Conservation (phyloP, 2,329 filamentous ascomycete genomes). For the Hymenotorrendiella dingleyae region DNA sequence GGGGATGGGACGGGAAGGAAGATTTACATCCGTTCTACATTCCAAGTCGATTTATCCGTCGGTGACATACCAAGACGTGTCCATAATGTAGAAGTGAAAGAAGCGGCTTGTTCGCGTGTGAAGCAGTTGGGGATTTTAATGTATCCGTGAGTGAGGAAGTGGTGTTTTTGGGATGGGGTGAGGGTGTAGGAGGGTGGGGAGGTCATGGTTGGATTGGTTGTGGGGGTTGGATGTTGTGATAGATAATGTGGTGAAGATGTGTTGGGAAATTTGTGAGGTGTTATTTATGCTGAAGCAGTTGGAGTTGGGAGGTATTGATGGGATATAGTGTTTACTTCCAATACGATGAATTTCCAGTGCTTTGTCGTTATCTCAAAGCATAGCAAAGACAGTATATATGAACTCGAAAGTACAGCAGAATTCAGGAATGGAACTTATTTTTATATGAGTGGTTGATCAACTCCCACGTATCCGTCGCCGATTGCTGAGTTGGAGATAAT, state of each 20-base stretch:
- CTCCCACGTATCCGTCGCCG: too few relatives aligned
- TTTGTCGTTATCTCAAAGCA: too few relatives aligned
- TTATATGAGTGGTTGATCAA: too few relatives aligned
- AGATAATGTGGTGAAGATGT: neutral
- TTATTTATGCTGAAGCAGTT: too few relatives aligned
- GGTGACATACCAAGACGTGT: slow-evolving; percentile 59
- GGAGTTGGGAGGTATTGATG: too few relatives aligned
- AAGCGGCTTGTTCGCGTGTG: slow-evolving; percentile 39
- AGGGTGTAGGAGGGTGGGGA: slow-evolving; percentile 19
- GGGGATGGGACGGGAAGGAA: too few relatives aligned
- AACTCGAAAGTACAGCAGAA: too few relatives aligned
- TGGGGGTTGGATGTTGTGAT: neutral
- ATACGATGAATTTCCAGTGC: too few relatives aligned
- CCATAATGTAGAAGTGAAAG: slow-evolving; percentile 50
- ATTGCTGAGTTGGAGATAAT: too few relatives aligned
- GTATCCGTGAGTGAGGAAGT: slow-evolving; percentile 51
- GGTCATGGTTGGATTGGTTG: neutral
- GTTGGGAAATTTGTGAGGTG: neutral
- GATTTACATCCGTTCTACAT: slow-evolving; percentile 39
- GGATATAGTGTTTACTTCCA: too few relatives aligned
- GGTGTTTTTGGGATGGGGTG: slow-evolving; percentile 40
- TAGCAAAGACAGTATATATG: too few relatives aligned
- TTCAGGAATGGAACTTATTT: too few relatives aligned
- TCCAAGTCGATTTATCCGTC: slow-evolving; percentile 60
- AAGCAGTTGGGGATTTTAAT: slow-evolving; percentile 49